Evolutionary conservation across 2,329 filamentous ascomycete genomes (phyloP).

Genomic region (Curvularia sp.): DNA sequence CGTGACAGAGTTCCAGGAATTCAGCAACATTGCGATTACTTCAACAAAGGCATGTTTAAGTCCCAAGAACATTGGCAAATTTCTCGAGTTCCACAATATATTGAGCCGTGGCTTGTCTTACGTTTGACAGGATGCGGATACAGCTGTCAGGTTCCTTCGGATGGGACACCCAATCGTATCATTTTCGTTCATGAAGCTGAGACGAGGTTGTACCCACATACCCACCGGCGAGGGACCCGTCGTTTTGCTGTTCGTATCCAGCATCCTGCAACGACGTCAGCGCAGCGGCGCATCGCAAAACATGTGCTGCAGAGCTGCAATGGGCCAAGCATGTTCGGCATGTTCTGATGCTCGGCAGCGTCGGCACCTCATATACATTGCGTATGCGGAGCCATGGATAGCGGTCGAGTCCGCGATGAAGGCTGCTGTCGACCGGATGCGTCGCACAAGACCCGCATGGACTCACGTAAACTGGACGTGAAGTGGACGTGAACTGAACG

Average conservation of each 20-base stretch:
- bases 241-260: conserved; percentile 11
- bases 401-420: neutral
- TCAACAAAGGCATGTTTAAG: neutral
- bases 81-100: conserved; percentile 2
- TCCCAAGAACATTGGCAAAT: conserved; percentile 7
- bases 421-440: neutral
- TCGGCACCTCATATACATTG: neutral
- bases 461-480: neutral
- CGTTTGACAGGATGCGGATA: conserved; percentile 8
- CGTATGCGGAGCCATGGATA: neutral
- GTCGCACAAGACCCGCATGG: neutral
- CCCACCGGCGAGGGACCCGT: conserved; percentile 6
- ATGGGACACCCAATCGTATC: conserved; percentile 9
- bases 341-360: neutral
- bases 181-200: conserved; percentile 8
- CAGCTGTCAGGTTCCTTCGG: conserved; percentile 14
- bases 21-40: neutral
- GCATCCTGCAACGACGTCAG: conserved; percentile 1
- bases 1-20: neutral
- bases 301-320: neutral
- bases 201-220: conserved; percentile 14
- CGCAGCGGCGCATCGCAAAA: neutral
- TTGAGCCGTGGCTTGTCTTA: conserved; percentile 7
- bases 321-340: neutral
- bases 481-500: neutral